Evolutionary conservation across 345 rosid species (phyloP).

Genomic region (Lepidium didymum): DNA sequence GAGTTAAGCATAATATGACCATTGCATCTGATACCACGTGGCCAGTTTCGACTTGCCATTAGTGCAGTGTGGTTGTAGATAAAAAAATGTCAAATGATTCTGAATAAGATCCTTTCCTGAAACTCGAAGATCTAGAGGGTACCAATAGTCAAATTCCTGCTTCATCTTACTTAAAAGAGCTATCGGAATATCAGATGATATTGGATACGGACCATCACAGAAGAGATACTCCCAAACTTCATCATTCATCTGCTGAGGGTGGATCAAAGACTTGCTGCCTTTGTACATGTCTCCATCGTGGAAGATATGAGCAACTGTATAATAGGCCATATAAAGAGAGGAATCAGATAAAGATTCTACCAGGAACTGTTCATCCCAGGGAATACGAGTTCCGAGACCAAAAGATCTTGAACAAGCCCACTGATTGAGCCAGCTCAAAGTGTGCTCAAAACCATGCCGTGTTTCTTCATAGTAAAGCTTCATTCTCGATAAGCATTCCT

Average conservation of each 20-base stretch:
- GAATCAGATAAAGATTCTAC: conserved; percentile 94
- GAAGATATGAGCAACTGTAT: conserved; percentile 75
- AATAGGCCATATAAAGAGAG: conserved; percentile 88
- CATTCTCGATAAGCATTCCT: conserved; percentile 76
- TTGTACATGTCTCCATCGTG: conserved; percentile 82
- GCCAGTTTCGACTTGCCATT: conserved; percentile 79
- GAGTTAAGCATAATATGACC: conserved; percentile 97
- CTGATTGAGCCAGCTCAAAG: conserved; percentile 90
- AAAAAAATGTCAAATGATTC: conserved; percentile 82
- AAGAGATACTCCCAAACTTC: conserved; percentile 87
- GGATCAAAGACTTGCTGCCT: conserved; percentile 34
- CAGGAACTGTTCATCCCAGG: conserved; percentile 87
- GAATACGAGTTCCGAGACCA: conserved; percentile 92
- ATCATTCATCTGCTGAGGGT: conserved; percentile 74
- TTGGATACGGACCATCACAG: conserved; percentile 65
- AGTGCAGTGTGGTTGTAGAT: conserved; percentile 84
- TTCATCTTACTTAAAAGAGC: conserved; percentile 70
- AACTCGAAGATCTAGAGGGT: conserved; percentile 90
- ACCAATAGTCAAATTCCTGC: conserved; percentile 95
- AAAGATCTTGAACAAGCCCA: conserved; percentile 98
- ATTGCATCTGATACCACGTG: conserved; percentile 88
- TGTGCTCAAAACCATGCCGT: conserved; percentile 81
- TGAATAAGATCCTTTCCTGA: conserved; percentile 97
- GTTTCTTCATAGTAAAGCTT: conserved; percentile 81
- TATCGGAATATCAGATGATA: conserved; percentile 49